Evolutionary conservation across 129 eudicot genomes (phyloP).

Genomic region (Flaveria robusta): DNA sequence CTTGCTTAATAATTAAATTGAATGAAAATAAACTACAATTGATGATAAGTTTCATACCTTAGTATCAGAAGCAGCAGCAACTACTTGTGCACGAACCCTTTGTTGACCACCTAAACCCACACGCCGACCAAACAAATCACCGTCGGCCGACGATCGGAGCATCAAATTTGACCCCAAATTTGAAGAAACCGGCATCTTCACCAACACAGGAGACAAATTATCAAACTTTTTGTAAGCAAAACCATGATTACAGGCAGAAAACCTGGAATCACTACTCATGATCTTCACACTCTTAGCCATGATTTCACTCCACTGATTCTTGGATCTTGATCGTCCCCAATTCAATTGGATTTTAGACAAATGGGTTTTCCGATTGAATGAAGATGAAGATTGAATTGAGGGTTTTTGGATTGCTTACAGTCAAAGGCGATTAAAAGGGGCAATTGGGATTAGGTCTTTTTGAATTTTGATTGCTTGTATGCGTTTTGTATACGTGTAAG

Average conservation of each 20-base stretch:
- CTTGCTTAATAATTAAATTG: too few relatives aligned
- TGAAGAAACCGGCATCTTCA: slow-evolving; percentile 30
- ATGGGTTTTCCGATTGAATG: neutral
- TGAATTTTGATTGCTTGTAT: slow-evolving; percentile 20
- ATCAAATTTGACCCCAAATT: slow-evolving; percentile 17
- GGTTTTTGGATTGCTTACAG: slow-evolving; percentile 31
- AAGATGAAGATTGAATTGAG: slow-evolving; percentile 9
- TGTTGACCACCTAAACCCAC: slow-evolving; percentile 26
- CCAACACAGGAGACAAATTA: slow-evolving; percentile 19
- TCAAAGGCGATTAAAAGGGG: slow-evolving; percentile 26
- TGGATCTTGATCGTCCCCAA: neutral
- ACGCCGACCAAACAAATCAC: slow-evolving; percentile 34
- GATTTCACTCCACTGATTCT: too few relatives aligned
- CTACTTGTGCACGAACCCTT: slow-evolving; percentile 14
- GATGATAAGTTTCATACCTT: too few relatives aligned
- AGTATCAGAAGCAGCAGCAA: slow-evolving; percentile 27
- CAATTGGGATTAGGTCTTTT: slow-evolving; percentile 17
- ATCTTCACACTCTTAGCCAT: slow-evolving; percentile 36
- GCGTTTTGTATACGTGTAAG: slow-evolving; percentile 30
- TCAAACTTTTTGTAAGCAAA: slow-evolving; percentile 26
- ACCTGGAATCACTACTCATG: slow-evolving; percentile 22
- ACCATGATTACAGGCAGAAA: slow-evolving; percentile 34
- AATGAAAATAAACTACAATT: too few relatives aligned
- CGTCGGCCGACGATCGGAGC: slow-evolving; percentile 28
- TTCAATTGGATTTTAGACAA: neutral